A percentile compares a stretch with the other conserved stretches of the same genome.
Conservation (phyloP, 202 grass and related monocot species). For the Carex arenaria region DNA sequence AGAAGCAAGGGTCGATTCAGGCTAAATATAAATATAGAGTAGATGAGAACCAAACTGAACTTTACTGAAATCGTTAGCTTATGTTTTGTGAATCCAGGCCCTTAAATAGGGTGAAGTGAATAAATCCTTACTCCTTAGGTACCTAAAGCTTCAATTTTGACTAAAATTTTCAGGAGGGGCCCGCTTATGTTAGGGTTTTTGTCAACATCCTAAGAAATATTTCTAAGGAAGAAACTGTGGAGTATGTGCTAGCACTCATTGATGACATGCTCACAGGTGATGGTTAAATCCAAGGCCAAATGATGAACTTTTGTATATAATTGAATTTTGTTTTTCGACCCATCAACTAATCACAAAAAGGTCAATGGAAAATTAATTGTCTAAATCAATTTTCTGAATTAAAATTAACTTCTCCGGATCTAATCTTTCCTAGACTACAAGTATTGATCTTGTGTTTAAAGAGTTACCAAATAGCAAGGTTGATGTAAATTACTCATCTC, state of each 20-base stretch:
- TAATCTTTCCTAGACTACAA: not conserved
- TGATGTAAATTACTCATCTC: conserved; percentile 24
- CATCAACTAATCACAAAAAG: not conserved
- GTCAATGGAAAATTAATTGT: not conserved
- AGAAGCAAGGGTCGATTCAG: not conserved
- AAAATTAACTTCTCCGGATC: not conserved
- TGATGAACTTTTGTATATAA: not conserved
- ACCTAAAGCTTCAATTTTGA: conserved; percentile 13
- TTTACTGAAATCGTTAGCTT: too few relatives aligned
- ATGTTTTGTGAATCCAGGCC: not conserved
- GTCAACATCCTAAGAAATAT: conserved; percentile 71
- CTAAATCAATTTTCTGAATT: not conserved
- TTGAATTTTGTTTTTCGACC: not conserved
- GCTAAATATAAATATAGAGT: not conserved
- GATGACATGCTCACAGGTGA: conserved; percentile 93
- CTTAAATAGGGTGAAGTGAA: not conserved
- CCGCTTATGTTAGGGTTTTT: conserved; percentile 69
- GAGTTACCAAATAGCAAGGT: conserved; percentile 5
- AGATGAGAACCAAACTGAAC: not conserved
- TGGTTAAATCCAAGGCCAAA: conserved; percentile 8
- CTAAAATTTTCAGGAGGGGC: conserved; percentile 57
- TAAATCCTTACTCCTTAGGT: conserved; percentile 3
- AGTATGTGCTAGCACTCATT: conserved; percentile 90
- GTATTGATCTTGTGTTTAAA: not conserved
- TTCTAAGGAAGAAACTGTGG: conserved; percentile 91